Evolutionary conservation across 106 monocot species (phyloP).

Genomic region (Phalaenopsis equestris): DNA sequence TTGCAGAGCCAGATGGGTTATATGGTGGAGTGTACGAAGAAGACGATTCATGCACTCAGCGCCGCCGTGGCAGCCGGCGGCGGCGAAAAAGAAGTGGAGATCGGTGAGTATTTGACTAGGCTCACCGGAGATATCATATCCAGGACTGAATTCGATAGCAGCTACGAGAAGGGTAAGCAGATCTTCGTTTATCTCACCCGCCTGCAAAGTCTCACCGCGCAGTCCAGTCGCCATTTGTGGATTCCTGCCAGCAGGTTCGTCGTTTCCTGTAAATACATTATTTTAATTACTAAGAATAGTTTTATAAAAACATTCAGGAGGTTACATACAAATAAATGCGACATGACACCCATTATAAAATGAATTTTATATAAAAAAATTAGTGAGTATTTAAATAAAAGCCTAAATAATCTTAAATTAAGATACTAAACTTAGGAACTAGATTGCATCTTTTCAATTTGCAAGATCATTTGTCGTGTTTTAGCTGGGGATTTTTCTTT

Average conservation of each 20-base stretch:
- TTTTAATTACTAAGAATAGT: not conserved
- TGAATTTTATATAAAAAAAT: no score
- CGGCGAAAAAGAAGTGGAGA: constrained; percentile 56
- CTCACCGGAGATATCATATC: constrained; percentile 79
- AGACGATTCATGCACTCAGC: constrained; percentile 32
- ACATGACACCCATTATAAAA: no score
- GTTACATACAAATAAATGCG: no score
- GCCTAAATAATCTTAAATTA: no score
- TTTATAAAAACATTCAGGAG: no score
- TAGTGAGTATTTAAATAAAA: no score
- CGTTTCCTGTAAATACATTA: not conserved
- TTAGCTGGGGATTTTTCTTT: no score
- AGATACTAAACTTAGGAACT: no score
- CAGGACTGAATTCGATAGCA: constrained; percentile 67
- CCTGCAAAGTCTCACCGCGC: constrained; percentile 64
- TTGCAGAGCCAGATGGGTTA: constrained; percentile 49
- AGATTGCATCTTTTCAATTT: no score
- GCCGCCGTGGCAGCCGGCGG: constrained; percentile 11
- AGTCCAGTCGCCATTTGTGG: constrained; percentile 76
- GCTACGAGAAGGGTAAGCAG: constrained; percentile 70
- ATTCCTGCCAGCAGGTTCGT: constrained; percentile 73
- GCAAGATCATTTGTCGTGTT: no score
- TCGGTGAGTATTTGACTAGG: constrained; percentile 57
- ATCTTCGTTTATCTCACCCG: constrained; percentile 60
- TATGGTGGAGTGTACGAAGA: constrained; percentile 91